Conservation (phyloP, 2,329 filamentous ascomycete species). For the Anthostomella pinea region DNA sequence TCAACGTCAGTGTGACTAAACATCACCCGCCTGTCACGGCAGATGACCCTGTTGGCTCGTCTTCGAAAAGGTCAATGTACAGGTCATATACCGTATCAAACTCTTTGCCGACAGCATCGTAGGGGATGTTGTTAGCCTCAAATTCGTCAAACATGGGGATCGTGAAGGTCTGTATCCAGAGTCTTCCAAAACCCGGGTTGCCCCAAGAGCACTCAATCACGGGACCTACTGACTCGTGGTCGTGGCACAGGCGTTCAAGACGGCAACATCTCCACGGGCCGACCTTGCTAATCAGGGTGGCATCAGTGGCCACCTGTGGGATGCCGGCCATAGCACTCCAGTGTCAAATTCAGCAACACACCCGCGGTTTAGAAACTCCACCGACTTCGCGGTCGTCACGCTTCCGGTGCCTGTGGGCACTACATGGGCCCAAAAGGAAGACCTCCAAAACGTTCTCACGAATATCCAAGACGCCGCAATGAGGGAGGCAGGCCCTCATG, state of each 20-base stretch:
- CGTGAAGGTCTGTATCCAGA: no score
- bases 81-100: slow-evolving; percentile 34
- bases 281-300: slow-evolving; percentile 28
- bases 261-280: slow-evolving; percentile 25
- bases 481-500: slow-evolving; percentile 35
- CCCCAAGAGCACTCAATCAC: no score
- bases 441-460: slow-evolving; percentile 38
- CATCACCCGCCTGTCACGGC: slow-evolving; percentile 29
- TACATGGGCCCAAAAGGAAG: slow-evolving; percentile 40
- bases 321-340: slow-evolving; percentile 34
- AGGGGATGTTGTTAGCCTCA: no score
- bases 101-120: no score
- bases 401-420: slow-evolving; percentile 36
- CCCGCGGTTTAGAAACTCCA: slow-evolving; percentile 35
- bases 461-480: slow-evolving; percentile 37
- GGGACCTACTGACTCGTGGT: no score
- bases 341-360: slow-evolving; percentile 39
- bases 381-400: slow-evolving; percentile 35
- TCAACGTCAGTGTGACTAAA: slow-evolving; percentile 27
- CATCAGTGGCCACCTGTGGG: slow-evolving; percentile 39
- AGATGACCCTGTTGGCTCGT: slow-evolving; percentile 35
- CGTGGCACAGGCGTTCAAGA: slow-evolving; percentile 38
- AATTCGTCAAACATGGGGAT: no score
- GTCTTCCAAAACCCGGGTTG: no score
- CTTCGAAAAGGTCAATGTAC: slow-evolving; percentile 33